These are phyloP conservation scores for Fusarium coffeatum DNA, from an alignment of 2,329 filamentous ascomycete species.

Conservation along the genomic window DNA sequence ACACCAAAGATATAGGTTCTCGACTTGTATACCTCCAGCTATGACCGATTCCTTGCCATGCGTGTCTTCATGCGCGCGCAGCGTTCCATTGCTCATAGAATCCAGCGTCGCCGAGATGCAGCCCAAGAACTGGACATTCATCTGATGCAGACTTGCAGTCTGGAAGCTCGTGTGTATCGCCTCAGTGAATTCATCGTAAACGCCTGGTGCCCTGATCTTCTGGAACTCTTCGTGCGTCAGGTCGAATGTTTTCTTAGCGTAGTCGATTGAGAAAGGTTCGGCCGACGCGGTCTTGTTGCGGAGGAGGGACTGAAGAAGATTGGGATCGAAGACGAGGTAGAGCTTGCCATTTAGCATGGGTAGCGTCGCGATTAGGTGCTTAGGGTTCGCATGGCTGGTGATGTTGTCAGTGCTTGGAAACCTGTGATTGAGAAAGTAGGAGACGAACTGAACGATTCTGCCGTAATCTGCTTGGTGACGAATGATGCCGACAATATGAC, in stretches of 20 bases:
- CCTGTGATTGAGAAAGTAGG: too few relatives aligned
- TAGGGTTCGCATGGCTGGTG: slow-evolving; percentile 42
- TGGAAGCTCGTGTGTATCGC: slow-evolving; percentile 50
- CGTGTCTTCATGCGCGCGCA: slow-evolving; percentile 2
- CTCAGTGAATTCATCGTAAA: slow-evolving; percentile 47
- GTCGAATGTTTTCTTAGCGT: slow-evolving; percentile 54
- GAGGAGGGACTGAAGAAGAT: slow-evolving; percentile 54
- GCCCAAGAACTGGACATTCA: slow-evolving; percentile 37
- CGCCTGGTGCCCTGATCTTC: slow-evolving; percentile 27
- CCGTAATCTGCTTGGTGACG: slow-evolving; percentile 53
- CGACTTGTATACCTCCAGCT: slow-evolving; percentile 44
- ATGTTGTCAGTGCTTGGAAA: background rate
- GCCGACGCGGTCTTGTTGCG: slow-evolving; percentile 57
- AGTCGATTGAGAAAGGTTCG: slow-evolving; percentile 54
- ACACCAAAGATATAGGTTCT: slow-evolving; percentile 55
- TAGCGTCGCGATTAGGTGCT: slow-evolving; percentile 55
- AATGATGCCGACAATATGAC: slow-evolving; percentile 59
- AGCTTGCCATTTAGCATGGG: slow-evolving; percentile 57
- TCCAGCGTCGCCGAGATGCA: slow-evolving; percentile 28
- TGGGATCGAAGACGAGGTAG: slow-evolving; percentile 58
- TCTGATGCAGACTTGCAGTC: slow-evolving; percentile 50
- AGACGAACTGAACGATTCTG: slow-evolving; percentile 52
- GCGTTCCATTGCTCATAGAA: slow-evolving; percentile 18
- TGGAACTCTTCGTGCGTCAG: slow-evolving; percentile 48
- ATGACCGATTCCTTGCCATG: slow-evolving; percentile 22